Base-by-base conservation (phyloP, 1,139 yeast species). In the Candida pseudoviswanathii region DNA sequence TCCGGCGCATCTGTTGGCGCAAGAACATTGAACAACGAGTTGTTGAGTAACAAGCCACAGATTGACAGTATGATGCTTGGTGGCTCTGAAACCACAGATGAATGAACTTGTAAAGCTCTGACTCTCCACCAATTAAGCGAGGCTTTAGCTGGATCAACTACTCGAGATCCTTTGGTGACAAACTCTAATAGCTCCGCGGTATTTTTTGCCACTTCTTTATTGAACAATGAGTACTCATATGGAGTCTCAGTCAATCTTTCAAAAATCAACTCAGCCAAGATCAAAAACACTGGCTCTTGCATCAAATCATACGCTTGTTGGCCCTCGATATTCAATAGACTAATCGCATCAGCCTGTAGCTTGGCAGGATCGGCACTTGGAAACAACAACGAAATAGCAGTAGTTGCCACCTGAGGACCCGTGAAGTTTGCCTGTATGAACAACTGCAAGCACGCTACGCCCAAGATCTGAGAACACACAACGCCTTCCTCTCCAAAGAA, bases 391-490 rank as follows among this genome's bases (percentile, higher is more conserved):
- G 73, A 69, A 2, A 64, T 60, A 2, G 73, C 61, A 2, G 67
- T 68, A 36, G 71, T 61, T 0, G 75, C 73, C 0, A 84, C 62
- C 26, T 77, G 76, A 1, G 98, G 98, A 3, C 98, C 98, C 0
- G 97, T 89, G 63, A 78, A 89, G 63, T 92, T 92, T 47, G 80
- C 68, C 62, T 90, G 96, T 24, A 88, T 70, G 61, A 87, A 92
- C 1, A 81, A 64, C 60, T 90, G 91, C 36, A 90, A 70, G 3
- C 83, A 69, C 1, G 86, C 76, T 48, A 86, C 71, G 3, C 87
- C 89, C 38, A 73, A 47, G 1, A 75, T 45, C 39, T 73, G 80
- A 43, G 71, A 53, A 45, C 66, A 70, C 10, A 65, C 37, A 2
- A 47, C 46, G 3, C 61, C 59, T 5, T 55, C 49, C n/a, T 53